Percentiles rank a stretch among this genome's conserved stretches.
Evolutionary conservation across 352 stramenopile species (phyloP).

Genomic region (Globisporangium irregulare): DNA sequence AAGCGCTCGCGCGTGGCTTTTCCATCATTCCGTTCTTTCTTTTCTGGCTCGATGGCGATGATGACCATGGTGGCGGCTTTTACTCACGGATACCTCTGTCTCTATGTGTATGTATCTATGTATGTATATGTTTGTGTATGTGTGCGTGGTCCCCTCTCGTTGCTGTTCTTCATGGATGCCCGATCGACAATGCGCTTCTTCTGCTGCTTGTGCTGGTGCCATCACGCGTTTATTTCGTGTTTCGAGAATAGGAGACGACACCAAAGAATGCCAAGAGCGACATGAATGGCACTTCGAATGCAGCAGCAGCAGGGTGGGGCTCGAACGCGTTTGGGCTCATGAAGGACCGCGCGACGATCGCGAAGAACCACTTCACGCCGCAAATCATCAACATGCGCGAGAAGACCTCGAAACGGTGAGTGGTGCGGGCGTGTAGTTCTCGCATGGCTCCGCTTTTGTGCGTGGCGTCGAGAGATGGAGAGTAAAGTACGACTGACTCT

Average conservation of each 20-base stretch:
- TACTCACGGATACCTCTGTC: conserved; percentile 4
- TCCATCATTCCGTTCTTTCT: background rate
- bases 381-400: conserved; percentile 51
- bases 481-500: background rate
- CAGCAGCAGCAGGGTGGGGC: conserved; percentile 18
- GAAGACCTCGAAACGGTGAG: conserved; percentile 49
- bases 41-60: background rate
- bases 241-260: conserved; percentile 6
- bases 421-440: background rate
- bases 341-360: conserved; percentile 47
- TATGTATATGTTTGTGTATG: background rate
- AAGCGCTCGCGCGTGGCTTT: background rate
- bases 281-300: background rate
- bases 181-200: background rate
- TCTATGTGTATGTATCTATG: background rate
- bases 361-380: conserved; percentile 53
- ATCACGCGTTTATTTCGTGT: conserved; percentile 2
- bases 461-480: conserved; percentile 1
- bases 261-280: conserved; percentile 7
- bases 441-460: background rate
- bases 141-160: background rate
- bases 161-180: background rate
- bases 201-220: background rate
- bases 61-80: background rate
- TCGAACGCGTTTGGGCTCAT: conserved; percentile 41